phyloP scores from a whole-genome alignment of 2,329 filamentous ascomycete genomes.

The Metarhizium album region DNA sequence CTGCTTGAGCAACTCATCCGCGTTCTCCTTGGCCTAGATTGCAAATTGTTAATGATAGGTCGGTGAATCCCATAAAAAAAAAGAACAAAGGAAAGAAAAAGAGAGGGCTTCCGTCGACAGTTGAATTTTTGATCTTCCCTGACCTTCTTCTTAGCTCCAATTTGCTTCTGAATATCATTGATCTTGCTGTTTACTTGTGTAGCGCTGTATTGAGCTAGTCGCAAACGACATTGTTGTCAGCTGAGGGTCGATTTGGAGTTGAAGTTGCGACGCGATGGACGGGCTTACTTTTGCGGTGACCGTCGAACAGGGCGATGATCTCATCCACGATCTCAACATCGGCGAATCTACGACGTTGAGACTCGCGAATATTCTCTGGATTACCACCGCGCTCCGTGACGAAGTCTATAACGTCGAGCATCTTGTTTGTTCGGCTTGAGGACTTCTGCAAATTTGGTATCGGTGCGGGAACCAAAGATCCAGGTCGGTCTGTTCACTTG shows the following conservation, averaged over 20 bases:
- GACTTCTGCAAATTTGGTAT: not conserved
- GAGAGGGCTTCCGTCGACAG: not conserved
- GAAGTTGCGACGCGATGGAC: not conserved
- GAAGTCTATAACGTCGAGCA: constrained; percentile 72
- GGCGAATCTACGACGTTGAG: constrained; percentile 72
- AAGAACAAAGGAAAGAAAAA: not conserved
- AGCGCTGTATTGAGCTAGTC: constrained; percentile 55
- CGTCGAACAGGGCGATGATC: constrained; percentile 77
- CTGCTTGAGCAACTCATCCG: constrained; percentile 65
- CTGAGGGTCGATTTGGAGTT: not conserved
- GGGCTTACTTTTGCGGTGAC: constrained; percentile 60
- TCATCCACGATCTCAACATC: constrained; percentile 80
- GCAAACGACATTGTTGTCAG: constrained; percentile 1
- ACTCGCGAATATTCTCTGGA: constrained; percentile 84
- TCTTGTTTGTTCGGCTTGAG: constrained; percentile 22
- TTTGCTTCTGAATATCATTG: constrained; percentile 82
- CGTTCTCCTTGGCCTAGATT: constrained; percentile 69
- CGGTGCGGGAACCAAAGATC: not conserved
- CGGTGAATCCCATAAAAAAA: not conserved
- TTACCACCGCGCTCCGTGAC: constrained; percentile 82
- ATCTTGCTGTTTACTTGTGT: constrained; percentile 76
- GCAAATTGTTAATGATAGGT: not conserved
- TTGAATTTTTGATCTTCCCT: constrained; percentile 3
- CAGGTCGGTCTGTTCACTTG: not conserved
- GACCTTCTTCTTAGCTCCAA: constrained; percentile 84